phyloP scores from a whole-genome alignment of 345 rosid genomes.

The Microthlaspi erraticum region DNA sequence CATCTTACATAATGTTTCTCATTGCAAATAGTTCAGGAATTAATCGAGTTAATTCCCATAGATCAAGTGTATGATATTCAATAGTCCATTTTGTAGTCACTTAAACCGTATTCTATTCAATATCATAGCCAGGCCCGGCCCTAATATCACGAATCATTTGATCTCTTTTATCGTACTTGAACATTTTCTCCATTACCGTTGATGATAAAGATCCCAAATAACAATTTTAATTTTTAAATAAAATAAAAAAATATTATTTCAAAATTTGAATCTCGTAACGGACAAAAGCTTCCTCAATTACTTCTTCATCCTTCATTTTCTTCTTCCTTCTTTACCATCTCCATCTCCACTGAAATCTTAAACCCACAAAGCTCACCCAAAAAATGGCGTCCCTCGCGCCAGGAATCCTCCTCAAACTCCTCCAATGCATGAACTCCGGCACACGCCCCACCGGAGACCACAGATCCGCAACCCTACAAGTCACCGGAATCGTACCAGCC shows the following conservation, averaged over 20 bases:
- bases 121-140: too few species aligned
- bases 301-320: conserved; percentile 1
- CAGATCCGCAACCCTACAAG: conserved; percentile 90
- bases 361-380: conserved; percentile 1
- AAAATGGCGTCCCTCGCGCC: conserved; percentile 81
- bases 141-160: too few species aligned
- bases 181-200: conserved; percentile 19
- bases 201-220: neutral
- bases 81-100: too few species aligned
- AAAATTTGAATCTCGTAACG: conserved; percentile 61
- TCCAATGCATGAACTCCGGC: conserved; percentile 84
- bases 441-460: conserved; percentile 91
- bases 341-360: neutral
- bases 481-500: conserved; percentile 91
- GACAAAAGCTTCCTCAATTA: conserved; percentile 39
- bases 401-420: conserved; percentile 89
- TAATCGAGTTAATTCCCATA: too few species aligned
- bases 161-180: neutral
- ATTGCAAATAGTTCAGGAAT: too few species aligned
- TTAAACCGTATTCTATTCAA: too few species aligned
- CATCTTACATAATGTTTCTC: too few species aligned
- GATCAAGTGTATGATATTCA: too few species aligned
- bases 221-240: neutral
- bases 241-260: conserved; percentile 1
- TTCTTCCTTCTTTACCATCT: conserved; percentile 1